phyloP scores from a whole-genome alignment of 345 rosid species.

The Eucalyptus polybractea region DNA sequence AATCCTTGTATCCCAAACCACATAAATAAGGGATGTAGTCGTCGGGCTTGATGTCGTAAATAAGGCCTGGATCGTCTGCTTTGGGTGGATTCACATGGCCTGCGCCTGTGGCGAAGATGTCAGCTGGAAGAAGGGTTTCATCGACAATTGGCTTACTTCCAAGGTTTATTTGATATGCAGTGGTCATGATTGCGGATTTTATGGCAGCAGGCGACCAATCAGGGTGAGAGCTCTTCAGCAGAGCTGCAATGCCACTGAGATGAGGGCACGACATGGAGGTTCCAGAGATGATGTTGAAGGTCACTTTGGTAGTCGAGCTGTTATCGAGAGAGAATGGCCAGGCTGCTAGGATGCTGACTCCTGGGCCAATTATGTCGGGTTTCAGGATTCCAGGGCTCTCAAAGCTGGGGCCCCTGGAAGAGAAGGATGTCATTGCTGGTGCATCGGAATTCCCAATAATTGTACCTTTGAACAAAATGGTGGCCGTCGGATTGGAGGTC shows the following conservation, averaged over 20 bases:
- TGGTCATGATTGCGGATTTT: slow-evolving; percentile 13
- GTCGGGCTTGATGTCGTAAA: not conserved
- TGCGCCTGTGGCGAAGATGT: not conserved
- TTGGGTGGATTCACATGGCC: slow-evolving; percentile 6
- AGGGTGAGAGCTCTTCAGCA: slow-evolving; percentile 6
- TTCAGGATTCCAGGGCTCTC: slow-evolving; percentile 10
- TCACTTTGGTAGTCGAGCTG: not conserved
- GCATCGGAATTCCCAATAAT: not conserved
- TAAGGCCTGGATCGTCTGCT: slow-evolving; percentile 9
- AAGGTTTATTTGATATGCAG: not conserved
- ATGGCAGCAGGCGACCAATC: slow-evolving; percentile 16
- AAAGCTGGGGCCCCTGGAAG: slow-evolving; percentile 5
- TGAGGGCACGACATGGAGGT: slow-evolving; percentile 22
- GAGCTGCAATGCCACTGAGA: slow-evolving; percentile 10
- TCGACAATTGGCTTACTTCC: not conserved
- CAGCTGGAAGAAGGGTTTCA: not conserved
- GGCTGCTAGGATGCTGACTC: slow-evolving; percentile 12
- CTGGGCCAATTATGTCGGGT: slow-evolving; percentile 17
- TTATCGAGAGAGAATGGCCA: slow-evolving; percentile 1
- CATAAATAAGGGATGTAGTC: slow-evolving; percentile 10
- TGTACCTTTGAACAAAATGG: slow-evolving; percentile 7
- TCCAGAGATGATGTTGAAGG: slow-evolving; percentile 9
- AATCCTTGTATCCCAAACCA: not conserved
- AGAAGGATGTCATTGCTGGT: slow-evolving; percentile 12
- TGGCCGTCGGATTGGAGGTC: not conserved